Percentiles rank a stretch among this genome's conserved stretches.
These are phyloP conservation scores for Leccinum disarticulatum DNA, from an alignment of 768 basidiomycete species.

Conservation along the genomic window DNA sequence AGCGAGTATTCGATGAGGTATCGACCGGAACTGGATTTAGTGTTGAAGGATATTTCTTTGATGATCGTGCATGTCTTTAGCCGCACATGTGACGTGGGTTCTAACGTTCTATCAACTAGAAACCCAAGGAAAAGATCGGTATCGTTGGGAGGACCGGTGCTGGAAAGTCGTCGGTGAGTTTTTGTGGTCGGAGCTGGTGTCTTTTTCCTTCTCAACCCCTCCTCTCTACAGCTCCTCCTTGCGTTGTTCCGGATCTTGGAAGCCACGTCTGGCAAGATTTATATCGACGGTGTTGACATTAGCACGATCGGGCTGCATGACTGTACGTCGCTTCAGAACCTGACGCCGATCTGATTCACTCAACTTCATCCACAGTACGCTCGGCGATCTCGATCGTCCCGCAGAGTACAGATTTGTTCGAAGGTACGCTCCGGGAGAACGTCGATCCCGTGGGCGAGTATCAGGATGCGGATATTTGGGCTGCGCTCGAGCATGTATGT, in stretches of 20 bases:
- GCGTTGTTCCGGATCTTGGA: constrained; percentile 80
- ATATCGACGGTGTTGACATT: constrained; percentile 76
- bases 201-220: not conserved
- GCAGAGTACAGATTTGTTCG: constrained; percentile 70
- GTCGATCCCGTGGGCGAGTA: constrained; percentile 82
- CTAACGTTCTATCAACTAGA: constrained; percentile 39
- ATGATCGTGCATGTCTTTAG: constrained; percentile 48
- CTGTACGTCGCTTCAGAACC: constrained; percentile 10
- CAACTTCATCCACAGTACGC: constrained; percentile 44
- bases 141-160: constrained; percentile 83
- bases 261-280: constrained; percentile 61
- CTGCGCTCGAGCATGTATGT: constrained; percentile 66
- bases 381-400: constrained; percentile 85
- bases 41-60: constrained; percentile 74
- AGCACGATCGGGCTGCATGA: constrained; percentile 74
- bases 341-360: not conserved
- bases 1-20: constrained; percentile 79
- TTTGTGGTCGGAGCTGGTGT: not conserved
- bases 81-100: not conserved
- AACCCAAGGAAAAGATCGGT: constrained; percentile 85
- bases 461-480: constrained; percentile 84
- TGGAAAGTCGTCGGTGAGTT: constrained; percentile 69
- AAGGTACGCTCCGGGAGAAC: constrained; percentile 79
- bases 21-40: constrained; percentile 74
- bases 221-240: constrained; percentile 48